These are phyloP conservation scores for Harringtonia aguacate DNA, from an alignment of 2,329 filamentous ascomycete species.

Conservation along the genomic window DNA sequence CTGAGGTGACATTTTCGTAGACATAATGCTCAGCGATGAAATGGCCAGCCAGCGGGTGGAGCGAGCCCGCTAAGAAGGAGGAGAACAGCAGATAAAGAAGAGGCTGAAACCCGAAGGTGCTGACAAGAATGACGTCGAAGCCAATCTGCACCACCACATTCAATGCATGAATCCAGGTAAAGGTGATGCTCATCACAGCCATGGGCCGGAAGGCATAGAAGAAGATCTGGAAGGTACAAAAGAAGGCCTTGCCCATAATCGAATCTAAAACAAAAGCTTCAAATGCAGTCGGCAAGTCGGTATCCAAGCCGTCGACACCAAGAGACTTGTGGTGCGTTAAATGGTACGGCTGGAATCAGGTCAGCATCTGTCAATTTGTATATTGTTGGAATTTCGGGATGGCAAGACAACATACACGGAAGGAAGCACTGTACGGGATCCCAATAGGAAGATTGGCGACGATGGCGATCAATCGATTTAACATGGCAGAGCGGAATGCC, in stretches of 20 bases:
- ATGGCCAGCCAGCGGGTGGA: constrained; percentile 91
- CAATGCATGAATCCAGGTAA: constrained; percentile 73
- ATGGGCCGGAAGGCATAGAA: constrained; percentile 97
- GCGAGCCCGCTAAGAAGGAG: constrained; percentile 84
- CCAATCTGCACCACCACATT: constrained; percentile 68
- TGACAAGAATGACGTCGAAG: constrained; percentile 66
- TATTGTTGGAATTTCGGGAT: not conserved
- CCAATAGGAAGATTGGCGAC: constrained; percentile 94
- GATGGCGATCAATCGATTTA: constrained; percentile 80
- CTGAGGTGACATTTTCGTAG: constrained; percentile 51
- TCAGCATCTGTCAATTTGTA: constrained; percentile 4
- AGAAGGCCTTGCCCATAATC: constrained; percentile 93
- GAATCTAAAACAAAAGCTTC: constrained; percentile 93
- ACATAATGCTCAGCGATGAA: constrained; percentile 98
- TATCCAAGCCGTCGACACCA: constrained; percentile 90
- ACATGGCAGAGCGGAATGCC: constrained; percentile 70
- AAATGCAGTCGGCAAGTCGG: constrained; percentile 82
- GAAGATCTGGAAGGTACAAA: constrained; percentile 97
- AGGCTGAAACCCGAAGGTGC: constrained; percentile 48
- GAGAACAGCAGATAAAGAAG: constrained; percentile 78
- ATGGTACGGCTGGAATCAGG: constrained; percentile 66
- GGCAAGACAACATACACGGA: constrained; percentile 51
- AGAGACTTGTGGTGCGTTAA: constrained; percentile 98
- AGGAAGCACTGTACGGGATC: constrained; percentile 90
- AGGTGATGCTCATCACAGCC: constrained; percentile 80